Percentiles rank a stretch among this genome's conserved stretches.
Conservation (phyloP, 176 grass and related monocot genomes). For the Rhynchospora tenuis region DNA sequence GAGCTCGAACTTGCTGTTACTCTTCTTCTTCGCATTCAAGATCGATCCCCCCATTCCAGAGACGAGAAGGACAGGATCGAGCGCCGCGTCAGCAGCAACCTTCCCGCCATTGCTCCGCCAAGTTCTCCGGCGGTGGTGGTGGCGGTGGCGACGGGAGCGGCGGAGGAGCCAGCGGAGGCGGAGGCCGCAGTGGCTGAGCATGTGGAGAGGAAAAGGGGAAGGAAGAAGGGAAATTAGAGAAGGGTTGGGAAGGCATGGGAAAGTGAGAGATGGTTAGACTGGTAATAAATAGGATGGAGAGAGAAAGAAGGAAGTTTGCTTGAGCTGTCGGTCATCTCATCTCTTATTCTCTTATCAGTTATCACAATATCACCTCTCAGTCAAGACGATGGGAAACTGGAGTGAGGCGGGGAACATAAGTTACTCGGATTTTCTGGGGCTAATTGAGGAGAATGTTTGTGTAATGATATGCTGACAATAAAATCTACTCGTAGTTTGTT, state of each 20-base stretch:
- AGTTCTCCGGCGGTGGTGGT: not conserved
- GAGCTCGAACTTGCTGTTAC: slow-evolving; percentile 37
- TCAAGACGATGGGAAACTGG: not conserved
- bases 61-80: slow-evolving; percentile 76
- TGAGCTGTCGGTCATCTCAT: slow-evolving; percentile 14
- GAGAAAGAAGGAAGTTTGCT: not conserved
- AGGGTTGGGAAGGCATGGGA: not conserved
- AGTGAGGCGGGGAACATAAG: not conserved
- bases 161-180: slow-evolving; percentile 42
- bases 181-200: slow-evolving; percentile 35
- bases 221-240: not conserved
- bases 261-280: not conserved
- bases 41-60: slow-evolving; percentile 88
- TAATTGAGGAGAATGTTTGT: too few relatives aligned
- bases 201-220: not conserved
- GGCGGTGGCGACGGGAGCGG: not conserved
- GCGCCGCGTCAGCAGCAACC: not conserved
- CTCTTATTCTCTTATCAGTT: not conserved
- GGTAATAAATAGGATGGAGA: slow-evolving; percentile 12
- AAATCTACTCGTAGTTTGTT: too few relatives aligned
- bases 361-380: slow-evolving; percentile 3
- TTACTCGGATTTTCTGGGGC: too few relatives aligned
- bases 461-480: too few relatives aligned
- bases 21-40: slow-evolving; percentile 68
- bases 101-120: not conserved